phyloP scores from a whole-genome alignment of 1,139 yeast species.

The Magnusiomyces paraingens region DNA sequence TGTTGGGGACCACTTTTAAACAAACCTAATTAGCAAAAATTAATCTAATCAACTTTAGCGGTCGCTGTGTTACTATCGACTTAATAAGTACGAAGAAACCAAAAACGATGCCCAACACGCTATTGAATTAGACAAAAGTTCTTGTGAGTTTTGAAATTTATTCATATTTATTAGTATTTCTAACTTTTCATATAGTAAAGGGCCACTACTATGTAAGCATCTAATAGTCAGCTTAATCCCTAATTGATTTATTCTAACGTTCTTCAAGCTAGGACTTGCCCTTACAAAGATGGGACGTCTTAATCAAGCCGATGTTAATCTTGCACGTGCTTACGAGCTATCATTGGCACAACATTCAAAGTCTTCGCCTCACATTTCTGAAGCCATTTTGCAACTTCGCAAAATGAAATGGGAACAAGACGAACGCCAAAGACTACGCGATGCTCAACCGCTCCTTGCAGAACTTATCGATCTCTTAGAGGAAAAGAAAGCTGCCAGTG shows the following conservation, averaged over 20 bases:
- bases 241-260: background rate
- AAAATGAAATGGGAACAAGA: slow-evolving; percentile 26
- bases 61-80: slow-evolving; percentile 26
- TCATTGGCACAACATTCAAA: slow-evolving; percentile 27
- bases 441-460: slow-evolving; percentile 28
- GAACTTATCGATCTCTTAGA: slow-evolving; percentile 29
- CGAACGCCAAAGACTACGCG: slow-evolving; percentile 23
- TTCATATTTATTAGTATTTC: background rate
- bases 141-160: slow-evolving; percentile 15
- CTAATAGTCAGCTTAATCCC: background rate
- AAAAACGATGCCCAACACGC: slow-evolving; percentile 34
- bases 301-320: slow-evolving; percentile 30
- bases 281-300: slow-evolving; percentile 26
- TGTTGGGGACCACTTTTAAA: slow-evolving; percentile 6
- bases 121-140: slow-evolving; percentile 27
- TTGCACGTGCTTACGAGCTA: slow-evolving; percentile 32
- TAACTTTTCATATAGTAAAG: slow-evolving; percentile 23
- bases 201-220: slow-evolving; percentile 27
- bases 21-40: background rate
- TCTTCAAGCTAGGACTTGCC: slow-evolving; percentile 26
- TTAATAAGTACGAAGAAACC: slow-evolving; percentile 24
- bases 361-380: slow-evolving; percentile 28
- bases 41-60: slow-evolving; percentile 17
- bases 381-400: slow-evolving; percentile 30
- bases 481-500: slow-evolving; percentile 22